Evolutionary conservation across 768 basidiomycete species (phyloP), one percentile per base, ranked within the genome.

Genomic region (Cubamyces lactineus): DNA sequence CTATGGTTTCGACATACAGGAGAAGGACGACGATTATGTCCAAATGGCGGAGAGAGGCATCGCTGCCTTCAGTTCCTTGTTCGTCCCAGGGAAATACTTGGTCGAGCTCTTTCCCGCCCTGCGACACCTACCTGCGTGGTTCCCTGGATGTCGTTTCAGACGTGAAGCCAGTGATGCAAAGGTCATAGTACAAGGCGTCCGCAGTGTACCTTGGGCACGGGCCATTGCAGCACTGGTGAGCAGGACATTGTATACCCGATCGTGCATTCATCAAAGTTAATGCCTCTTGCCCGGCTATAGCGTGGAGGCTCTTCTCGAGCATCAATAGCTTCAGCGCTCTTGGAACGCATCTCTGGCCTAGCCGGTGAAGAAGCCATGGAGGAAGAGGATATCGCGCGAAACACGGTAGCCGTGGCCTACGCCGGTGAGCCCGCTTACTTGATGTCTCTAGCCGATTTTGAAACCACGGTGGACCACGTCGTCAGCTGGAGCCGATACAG

Each of bases 1-100:
- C 7, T 72, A 72, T 50, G 71, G 71, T 0, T 53, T 66, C 34
- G 65, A 66, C 39, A 17, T 65, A 57, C 13, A 48, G 26, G 24
- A 61, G 48, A 24, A 49, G 28, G 13, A 24, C 54, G n/a, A 17
- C 7, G 57, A 53, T 6, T 66, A 65, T 38, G 26, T 66, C 12
- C 34, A 21, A 15, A 60, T 57, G 5, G 61, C 61, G 3, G 61
- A 40, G 13, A 28, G 40, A 16, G 56, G 52, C 6, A 45, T 55
- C 16, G n/a, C 41, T 13, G 21, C 16, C 12, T 43, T 59, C 26
- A 34, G 34, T 9, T 12, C 48, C 24, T n/a, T 58, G 39, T 48
- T 58, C 9, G 47, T 49, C 21, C 57, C 57, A 21, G 57, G 57
- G 13, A 58, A 58, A 26, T 58, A 58, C 26, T 40, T 58, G 17